A percentile compares a stretch with the other conserved stretches of the same genome.
Conservation (phyloP, 2,329 filamentous ascomycete species). For the Sclerotinia nivalis region DNA sequence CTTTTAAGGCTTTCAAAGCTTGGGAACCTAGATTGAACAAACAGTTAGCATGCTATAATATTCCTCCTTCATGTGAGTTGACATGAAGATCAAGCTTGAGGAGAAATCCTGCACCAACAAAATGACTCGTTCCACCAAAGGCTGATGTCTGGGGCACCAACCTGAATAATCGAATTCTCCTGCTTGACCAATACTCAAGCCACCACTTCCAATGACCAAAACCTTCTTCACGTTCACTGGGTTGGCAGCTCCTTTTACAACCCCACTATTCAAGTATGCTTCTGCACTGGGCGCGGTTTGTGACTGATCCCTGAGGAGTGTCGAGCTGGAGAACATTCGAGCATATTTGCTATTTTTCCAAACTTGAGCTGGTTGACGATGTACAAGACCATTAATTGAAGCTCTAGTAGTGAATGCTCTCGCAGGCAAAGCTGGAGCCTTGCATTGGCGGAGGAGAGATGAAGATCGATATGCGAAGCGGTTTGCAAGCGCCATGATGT, state of each 20-base stretch:
- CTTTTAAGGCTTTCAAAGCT: conserved; percentile 94
- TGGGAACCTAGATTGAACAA: conserved; percentile 69
- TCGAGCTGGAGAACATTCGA: conserved; percentile 40
- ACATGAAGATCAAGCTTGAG: background rate
- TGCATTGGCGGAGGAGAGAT: conserved; percentile 40
- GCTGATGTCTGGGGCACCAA: conserved; percentile 44
- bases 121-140: conserved; percentile 34
- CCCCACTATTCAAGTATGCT: conserved; percentile 86
- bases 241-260: conserved; percentile 73
- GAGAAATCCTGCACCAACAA: background rate
- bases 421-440: conserved; percentile 31
- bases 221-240: conserved; percentile 94
- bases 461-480: conserved; percentile 39
- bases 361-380: conserved; percentile 31
- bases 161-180: conserved; percentile 99
- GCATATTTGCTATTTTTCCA: conserved; percentile 35
- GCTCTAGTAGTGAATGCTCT: conserved; percentile 39
- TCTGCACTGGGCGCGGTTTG: conserved; percentile 78
- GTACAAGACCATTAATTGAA: conserved; percentile 31
- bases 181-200: conserved; percentile 93
- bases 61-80: too few relatives aligned
- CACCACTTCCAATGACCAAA: conserved; percentile 91
- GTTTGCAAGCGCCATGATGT: conserved; percentile 41
- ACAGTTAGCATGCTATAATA: conserved; percentile 30
- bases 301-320: conserved; percentile 40